Conservation (phyloP, 768 basidiomycete species). For the Amanita rimosa region DNA sequence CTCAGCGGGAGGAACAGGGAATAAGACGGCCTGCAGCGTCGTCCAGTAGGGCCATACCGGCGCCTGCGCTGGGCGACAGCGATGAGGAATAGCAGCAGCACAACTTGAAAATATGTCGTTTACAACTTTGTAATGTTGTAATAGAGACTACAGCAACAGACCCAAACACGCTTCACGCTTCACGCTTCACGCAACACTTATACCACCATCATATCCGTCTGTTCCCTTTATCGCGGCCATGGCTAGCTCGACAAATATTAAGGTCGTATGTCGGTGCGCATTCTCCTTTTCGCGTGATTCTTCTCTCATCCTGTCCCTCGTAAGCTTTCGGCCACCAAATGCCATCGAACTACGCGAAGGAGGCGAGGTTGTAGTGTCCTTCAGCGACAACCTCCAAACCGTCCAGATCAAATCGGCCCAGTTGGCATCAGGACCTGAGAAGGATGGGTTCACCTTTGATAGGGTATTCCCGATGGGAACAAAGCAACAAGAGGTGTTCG, state of each 20-base stretch:
- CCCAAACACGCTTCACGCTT: constrained; percentile 13
- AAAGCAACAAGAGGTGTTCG: constrained; percentile 89
- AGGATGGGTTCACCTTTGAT: constrained; percentile 96
- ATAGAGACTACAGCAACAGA: constrained; percentile 14
- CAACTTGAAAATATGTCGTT: too few relatives aligned
- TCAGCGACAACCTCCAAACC: constrained; percentile 78
- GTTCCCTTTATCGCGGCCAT: constrained; percentile 25
- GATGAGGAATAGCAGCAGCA: constrained; percentile 26
- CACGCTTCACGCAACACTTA: constrained; percentile 6
- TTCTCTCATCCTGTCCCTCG: constrained; percentile 7
- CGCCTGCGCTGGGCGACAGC: constrained; percentile 31
- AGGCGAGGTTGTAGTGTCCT: constrained; percentile 81
- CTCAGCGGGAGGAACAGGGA: constrained; percentile 49
- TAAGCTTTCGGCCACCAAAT: constrained; percentile 92
- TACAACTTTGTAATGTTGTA: too few relatives aligned
- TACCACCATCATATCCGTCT: constrained; percentile 9
- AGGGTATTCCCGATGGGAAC: constrained; percentile 91
- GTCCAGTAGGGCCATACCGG: constrained; percentile 38
- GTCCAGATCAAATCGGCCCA: constrained; percentile 68
- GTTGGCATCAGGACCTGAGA: constrained; percentile 75
- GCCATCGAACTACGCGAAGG: constrained; percentile 82
- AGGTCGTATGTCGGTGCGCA: constrained; percentile 96
- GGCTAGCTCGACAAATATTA: constrained; percentile 85
- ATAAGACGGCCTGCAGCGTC: constrained; percentile 49
- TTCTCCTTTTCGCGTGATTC: constrained; percentile 3